Conservation (phyloP, 768 basidiomycete genomes). For the Kwoniella dendrophila region DNA sequence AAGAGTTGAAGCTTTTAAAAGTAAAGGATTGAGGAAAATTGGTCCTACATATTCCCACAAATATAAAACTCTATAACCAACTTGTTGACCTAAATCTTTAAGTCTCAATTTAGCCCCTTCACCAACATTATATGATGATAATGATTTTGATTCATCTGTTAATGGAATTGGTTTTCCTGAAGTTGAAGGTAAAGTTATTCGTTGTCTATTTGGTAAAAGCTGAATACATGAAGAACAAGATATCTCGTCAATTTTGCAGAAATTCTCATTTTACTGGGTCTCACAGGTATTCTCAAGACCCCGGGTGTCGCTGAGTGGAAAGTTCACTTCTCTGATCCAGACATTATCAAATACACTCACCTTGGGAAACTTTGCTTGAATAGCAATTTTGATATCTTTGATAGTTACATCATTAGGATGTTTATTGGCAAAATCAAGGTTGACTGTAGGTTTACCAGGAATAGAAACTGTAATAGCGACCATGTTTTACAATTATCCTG, state of each 20-base stretch:
- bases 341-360: conserved; percentile 51
- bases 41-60: conserved; percentile 94
- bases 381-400: conserved; percentile 68
- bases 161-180: conserved; percentile 60
- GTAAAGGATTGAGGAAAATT: conserved; percentile 79
- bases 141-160: conserved; percentile 66
- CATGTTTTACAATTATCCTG: conserved; percentile 55
- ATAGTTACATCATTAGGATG: conserved; percentile 61
- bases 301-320: too few species aligned
- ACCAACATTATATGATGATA: conserved; percentile 64
- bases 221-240: conserved; percentile 55
- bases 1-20: conserved; percentile 71
- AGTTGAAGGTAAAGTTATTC: conserved; percentile 59
- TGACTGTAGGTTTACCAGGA: conserved; percentile 57
- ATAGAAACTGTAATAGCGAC: conserved; percentile 65
- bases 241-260: background rate
- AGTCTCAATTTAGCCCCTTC: conserved; percentile 70
- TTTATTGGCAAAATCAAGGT: conserved; percentile 53
- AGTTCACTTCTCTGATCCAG: too few species aligned
- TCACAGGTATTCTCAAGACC: too few species aligned
- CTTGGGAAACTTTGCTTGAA: conserved; percentile 64
- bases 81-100: conserved; percentile 89
- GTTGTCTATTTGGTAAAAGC: conserved; percentile 75
- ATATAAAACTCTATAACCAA: conserved; percentile 86
- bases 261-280: conserved; percentile 1